Conservation (phyloP, 306 rosid genomes). For the Morella rubra region DNA sequence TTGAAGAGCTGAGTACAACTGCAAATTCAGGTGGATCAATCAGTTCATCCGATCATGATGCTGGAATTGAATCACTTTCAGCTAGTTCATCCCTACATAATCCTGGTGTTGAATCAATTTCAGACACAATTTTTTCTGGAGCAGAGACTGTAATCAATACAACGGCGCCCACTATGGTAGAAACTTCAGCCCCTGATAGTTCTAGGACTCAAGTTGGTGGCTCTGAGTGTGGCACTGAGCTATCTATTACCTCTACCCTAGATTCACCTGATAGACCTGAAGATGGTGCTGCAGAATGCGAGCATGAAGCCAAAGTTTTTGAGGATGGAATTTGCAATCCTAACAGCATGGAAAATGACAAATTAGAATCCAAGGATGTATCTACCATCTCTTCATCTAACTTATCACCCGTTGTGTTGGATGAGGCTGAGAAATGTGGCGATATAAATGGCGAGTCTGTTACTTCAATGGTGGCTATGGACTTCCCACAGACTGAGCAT, state of each 20-base stretch:
- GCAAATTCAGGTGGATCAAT: constrained; percentile 40
- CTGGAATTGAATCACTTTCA: constrained; percentile 48
- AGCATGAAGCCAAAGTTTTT: constrained; percentile 46
- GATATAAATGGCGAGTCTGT: constrained; percentile 28
- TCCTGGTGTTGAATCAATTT: constrained; percentile 47
- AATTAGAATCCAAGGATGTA: constrained; percentile 35
- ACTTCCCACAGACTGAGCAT: constrained; percentile 35
- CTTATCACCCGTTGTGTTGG: constrained; percentile 22
- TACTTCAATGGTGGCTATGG: constrained; percentile 30
- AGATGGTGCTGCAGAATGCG: constrained; percentile 46
- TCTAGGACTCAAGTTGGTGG: constrained; percentile 54
- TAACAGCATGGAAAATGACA: constrained; percentile 23
- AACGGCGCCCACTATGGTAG: constrained; percentile 42
- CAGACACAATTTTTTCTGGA: constrained; percentile 35
- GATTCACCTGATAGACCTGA: constrained; percentile 85
- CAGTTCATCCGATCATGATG: constrained; percentile 46
- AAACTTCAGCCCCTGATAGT: constrained; percentile 44
- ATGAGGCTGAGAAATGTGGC: constrained; percentile 43
- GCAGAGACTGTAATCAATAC: constrained; percentile 40
- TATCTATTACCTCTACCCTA: constrained; percentile 81
- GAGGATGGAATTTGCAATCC: constrained; percentile 44
- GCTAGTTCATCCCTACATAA: constrained; percentile 46
- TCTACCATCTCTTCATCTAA: constrained; percentile 28
- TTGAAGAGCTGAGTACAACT: constrained; percentile 58
- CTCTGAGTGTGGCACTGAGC: constrained; percentile 82